Percentiles rank a stretch among this genome's conserved stretches.
Conservation (phyloP, 306 rosid species). For the Rosa multiflora region DNA sequence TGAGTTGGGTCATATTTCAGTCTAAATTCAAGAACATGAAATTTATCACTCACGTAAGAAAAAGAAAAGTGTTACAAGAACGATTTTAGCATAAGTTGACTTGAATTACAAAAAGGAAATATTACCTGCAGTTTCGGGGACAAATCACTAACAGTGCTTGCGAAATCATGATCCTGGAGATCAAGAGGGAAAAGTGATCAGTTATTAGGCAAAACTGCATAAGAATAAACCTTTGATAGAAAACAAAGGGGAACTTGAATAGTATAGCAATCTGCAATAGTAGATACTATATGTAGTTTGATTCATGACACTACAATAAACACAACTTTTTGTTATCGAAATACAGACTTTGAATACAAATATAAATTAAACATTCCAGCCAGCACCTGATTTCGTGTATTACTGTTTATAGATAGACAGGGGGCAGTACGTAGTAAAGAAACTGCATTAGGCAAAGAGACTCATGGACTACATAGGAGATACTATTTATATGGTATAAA, state of each 20-base stretch:
- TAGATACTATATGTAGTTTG: too few relatives aligned
- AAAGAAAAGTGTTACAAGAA: neutral
- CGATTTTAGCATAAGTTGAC: constrained; percentile 7
- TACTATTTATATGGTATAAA: too few relatives aligned
- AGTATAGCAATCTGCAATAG: neutral
- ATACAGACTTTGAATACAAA: too few relatives aligned
- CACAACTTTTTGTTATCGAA: too few relatives aligned
- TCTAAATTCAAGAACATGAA: neutral
- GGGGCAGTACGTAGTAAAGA: too few relatives aligned
- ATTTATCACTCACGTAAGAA: neutral
- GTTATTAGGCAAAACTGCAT: neutral
- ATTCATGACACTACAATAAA: too few relatives aligned
- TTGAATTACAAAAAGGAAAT: constrained; percentile 5
- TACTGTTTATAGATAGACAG: too few relatives aligned
- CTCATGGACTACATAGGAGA: too few relatives aligned
- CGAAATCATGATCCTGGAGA: constrained; percentile 20
- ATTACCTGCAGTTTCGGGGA: constrained; percentile 30
- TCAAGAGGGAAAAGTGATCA: constrained; percentile 10
- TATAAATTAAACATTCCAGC: too few relatives aligned
- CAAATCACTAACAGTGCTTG: constrained; percentile 21
- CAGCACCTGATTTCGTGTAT: too few relatives aligned
- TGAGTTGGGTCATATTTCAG: neutral
- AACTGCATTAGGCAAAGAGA: too few relatives aligned
- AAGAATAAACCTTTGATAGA: neutral
- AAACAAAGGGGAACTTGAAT: neutral